Conservation (phyloP, 371 early-diverging fungal species). For the Conidiobolus incongruus region DNA sequence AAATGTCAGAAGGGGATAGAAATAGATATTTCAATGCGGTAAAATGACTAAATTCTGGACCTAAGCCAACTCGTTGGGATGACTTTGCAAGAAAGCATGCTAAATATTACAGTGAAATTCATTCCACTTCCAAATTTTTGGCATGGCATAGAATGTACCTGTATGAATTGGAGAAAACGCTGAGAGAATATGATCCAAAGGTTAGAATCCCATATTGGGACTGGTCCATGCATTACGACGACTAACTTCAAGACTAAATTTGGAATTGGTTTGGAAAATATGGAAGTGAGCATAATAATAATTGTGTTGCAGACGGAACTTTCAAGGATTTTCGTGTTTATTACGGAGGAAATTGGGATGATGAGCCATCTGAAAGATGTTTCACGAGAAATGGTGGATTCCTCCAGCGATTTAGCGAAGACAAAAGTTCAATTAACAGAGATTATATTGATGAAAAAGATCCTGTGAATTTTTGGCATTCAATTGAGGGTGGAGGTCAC, state of each 20-base stretch:
- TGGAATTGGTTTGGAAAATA: neutral
- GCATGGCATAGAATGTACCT: neutral
- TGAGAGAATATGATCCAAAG: neutral
- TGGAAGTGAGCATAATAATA: neutral
- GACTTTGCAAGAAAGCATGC: neutral
- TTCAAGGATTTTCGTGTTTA: neutral
- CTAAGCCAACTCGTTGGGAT: slow-evolving; percentile 2
- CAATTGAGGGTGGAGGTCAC: slow-evolving; percentile 1
- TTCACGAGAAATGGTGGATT: too few relatives aligned
- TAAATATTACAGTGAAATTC: neutral
- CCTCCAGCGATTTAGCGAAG: too few relatives aligned
- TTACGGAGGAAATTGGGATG: neutral
- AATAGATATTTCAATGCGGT: neutral
- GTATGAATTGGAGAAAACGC: neutral
- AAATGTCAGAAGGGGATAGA: neutral
- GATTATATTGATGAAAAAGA: too few relatives aligned
- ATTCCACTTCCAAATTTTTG: neutral
- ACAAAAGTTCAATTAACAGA: too few relatives aligned
- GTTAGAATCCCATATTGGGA: neutral
- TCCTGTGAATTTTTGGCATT: neutral
- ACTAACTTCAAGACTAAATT: neutral
- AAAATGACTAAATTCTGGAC: neutral
- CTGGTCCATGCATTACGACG: neutral
- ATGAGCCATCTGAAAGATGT: too few relatives aligned
- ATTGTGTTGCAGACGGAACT: neutral